phyloP scores from a whole-genome alignment of 768 basidiomycete genomes.

The Cytidiella melzeri region DNA sequence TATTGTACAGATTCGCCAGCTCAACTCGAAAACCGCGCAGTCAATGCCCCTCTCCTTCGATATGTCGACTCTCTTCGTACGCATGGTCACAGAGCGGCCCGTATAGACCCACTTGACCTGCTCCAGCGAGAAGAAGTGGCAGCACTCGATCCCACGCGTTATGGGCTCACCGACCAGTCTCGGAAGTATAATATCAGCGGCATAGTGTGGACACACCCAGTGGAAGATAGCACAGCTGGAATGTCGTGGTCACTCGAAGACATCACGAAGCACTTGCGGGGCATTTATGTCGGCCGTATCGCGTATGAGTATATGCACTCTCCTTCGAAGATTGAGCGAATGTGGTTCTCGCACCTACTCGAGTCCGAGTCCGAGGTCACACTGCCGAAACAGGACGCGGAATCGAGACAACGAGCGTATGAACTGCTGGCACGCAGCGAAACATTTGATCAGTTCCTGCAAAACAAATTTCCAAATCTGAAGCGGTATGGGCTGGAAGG shows the following conservation, averaged over 20 bases:
- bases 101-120: constrained; percentile 83
- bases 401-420: constrained; percentile 47
- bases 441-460: constrained; percentile 78
- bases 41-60: constrained; percentile 74
- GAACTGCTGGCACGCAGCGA: constrained; percentile 69
- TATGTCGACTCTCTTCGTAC: constrained; percentile 87
- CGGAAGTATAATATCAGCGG: constrained; percentile 68
- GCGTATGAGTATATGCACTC: constrained; percentile 94
- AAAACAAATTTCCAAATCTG: constrained; percentile 83
- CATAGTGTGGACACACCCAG: constrained; percentile 66
- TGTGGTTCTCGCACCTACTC: constrained; percentile 85
- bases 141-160: constrained; percentile 71
- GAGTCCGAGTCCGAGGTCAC: constrained; percentile 47
- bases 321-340: constrained; percentile 74
- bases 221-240: constrained; percentile 29
- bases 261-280: constrained; percentile 63
- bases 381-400: constrained; percentile 28
- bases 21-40: constrained; percentile 61
- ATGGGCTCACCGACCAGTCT: constrained; percentile 55
- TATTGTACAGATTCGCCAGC: constrained; percentile 46
- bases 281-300: constrained; percentile 77
- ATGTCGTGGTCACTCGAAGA: constrained; percentile 64
- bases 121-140: constrained; percentile 77
- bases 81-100: constrained; percentile 79
- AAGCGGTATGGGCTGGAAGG: constrained; percentile 89